Base-by-base conservation (phyloP, 495 filamentous ascomycete genomes). In the Usnea hakonensis region DNA sequence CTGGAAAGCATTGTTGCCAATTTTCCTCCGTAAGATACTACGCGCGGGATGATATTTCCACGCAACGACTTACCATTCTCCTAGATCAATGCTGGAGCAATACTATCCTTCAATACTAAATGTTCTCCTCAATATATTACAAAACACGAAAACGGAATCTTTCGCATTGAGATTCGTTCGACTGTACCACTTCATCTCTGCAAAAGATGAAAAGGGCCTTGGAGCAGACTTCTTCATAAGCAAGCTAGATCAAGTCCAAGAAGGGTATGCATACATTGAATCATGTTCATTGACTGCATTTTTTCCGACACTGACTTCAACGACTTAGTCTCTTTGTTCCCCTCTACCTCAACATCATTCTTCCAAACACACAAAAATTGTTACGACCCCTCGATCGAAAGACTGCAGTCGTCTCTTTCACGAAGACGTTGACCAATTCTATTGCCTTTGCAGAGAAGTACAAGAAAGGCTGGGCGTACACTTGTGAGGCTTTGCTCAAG, bases 131-230 rank as follows among this genome's bases (percentile, higher is more conserved):
- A 90, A 84, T 21, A 86, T 90, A 60, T 81, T 99, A 48, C 88
- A 95, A 58, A 78, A 77, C 65, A 81, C 80, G 53, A 87, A 87
- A 67, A 94, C 91, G 0, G 92, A 96, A 65, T 85, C 79, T 36
- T 87, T 94, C 71, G 86, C 89, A 44, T 73, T 87, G 35, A 85
- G 90, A 57, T 96, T 97, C 67, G 85, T 90, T 36, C 88, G 90
- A 38, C 90, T 97, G 77, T 97, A 90, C 73, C 91, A 97, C 71
- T 87, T 97, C 68, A 79, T 97, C 43, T 90, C 89, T 53, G 86
- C 90, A 14, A 83, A 82, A 44, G 81, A 85, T 44, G 80, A 85
- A 23, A 85, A 90, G 68, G 90, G 91, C 33, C 82, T 92, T 55
- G 92, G 91, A 52, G 83, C 90, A 19, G 95, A 99, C 73, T 95